Base-by-base conservation (phyloP, 2,329 filamentous ascomycete genomes). In the Aspergillus texensis region DNA sequence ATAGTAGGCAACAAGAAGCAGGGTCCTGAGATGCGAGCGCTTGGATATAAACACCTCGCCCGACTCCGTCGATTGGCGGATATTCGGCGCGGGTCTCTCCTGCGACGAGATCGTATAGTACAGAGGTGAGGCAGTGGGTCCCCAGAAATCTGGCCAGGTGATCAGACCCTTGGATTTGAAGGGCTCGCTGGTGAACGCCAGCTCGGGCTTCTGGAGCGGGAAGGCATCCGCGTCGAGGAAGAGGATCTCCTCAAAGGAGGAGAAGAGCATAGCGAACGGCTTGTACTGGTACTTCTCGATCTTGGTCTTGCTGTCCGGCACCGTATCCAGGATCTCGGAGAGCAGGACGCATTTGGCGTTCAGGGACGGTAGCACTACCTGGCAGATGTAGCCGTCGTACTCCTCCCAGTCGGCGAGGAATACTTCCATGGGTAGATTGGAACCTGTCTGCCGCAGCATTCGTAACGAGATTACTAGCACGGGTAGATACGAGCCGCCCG, bases 151-250 rank as follows among this genome's bases (percentile, higher is more conserved):
- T 0, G 80, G 81, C 82, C 81, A 84, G 6, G 77, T 77, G 5
- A 84, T 69, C 60, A 84, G 71, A 1, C 78, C 77, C 1, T 62
- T 76, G 2, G 75, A 71, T 6, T 65, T 69, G 70, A 83, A 84
- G 0, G 80, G 78, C 16, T 80, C 74, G 1, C 70, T 68, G 1
- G 63, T 65, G 68, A 85, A 83, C 0, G 83, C 69, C 4, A 65
- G 52, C 11, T 80, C 77, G 0, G 82, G 82, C 30, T 78, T 71
- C 4, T 75, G 67, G 3, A 83, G 62, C 0, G 82, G 78, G 39
- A 84, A 81, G 43, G 77, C 76, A 57, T 84, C 82, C 1, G 80
- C 80, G 60, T 84, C 82, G 16, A 84, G 71, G 67, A 82, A 84
- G 8, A 84, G 74, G 9, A 84, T 75, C 32, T 82, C 75, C 63